These are phyloP conservation scores for Endothia cerciana DNA, from an alignment of 2,329 filamentous ascomycete species.

Conservation along the genomic window DNA sequence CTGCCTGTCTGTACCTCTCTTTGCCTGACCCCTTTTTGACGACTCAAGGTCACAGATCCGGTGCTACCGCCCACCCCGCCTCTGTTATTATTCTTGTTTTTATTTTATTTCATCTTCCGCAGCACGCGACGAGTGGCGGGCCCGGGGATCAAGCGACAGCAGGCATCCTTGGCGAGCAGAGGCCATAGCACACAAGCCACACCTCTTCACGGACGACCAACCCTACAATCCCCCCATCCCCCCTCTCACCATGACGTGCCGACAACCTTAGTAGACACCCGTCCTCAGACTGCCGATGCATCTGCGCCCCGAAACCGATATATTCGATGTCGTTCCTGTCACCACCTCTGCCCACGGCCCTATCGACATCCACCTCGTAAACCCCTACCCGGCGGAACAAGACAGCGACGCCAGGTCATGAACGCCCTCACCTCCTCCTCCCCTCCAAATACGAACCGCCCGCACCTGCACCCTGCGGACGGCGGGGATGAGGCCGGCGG, in stretches of 20 bases:
- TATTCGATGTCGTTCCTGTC: neutral
- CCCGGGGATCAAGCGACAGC: no score
- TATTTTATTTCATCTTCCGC: no score
- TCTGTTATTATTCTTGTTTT: no score
- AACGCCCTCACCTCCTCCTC: slow-evolving; percentile 15
- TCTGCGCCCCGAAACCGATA: neutral
- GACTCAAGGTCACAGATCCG: no score
- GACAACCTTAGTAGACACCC: neutral
- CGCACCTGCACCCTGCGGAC: slow-evolving; percentile 4
- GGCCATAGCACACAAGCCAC: no score
- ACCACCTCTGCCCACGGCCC: neutral
- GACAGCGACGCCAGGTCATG: slow-evolving; percentile 17
- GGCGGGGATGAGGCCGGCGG: slow-evolving; percentile 10
- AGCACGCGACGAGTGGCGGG: no score
- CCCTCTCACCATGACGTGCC: neutral
- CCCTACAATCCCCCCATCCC: neutral
- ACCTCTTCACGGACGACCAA: no score
- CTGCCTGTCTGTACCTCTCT: no score
- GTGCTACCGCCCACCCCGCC: no score
- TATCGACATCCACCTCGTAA: neutral
- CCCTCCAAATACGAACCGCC: slow-evolving; percentile 2
- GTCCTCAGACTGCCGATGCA: neutral
- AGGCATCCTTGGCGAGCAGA: no score
- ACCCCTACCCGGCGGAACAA: neutral
- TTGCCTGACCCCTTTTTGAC: no score